Conservation (phyloP, 2,329 filamentous ascomycete genomes). For the Aspergillus cejpii region DNA sequence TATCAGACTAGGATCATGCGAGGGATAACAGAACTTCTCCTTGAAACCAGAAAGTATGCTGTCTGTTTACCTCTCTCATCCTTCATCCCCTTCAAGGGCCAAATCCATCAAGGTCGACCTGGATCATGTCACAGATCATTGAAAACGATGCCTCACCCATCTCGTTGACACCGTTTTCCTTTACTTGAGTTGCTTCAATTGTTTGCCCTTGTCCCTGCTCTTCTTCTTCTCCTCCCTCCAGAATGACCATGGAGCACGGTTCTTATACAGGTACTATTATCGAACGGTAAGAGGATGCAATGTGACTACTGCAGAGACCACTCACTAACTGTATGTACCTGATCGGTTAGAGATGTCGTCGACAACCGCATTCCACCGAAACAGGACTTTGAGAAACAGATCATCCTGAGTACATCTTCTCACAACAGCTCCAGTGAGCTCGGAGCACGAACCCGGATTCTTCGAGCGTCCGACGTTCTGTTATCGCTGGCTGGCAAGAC, state of each 20-base stretch:
- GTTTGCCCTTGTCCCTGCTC: not conserved
- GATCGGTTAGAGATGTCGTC: conserved; percentile 9
- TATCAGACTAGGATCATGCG: conserved; percentile 12
- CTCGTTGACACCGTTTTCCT: conserved; percentile 6
- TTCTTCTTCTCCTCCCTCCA: not conserved
- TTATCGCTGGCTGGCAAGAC: conserved; percentile 18
- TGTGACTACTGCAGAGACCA: conserved; percentile 1
- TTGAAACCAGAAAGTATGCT: conserved; percentile 22
- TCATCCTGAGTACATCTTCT: conserved; percentile 10
- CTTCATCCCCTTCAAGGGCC: conserved; percentile 7
- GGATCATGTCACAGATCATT: conserved; percentile 15
- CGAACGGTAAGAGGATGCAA: conserved; percentile 12
- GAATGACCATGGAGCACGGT: conserved; percentile 10
- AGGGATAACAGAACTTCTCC: conserved; percentile 15
- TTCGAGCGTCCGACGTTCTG: conserved; percentile 21
- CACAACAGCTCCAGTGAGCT: conserved; percentile 10
- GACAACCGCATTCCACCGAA: conserved; percentile 6
- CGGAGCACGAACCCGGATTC: conserved; percentile 15
- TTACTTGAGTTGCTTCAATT: conserved; percentile 2
- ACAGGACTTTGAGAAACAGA: conserved; percentile 17
- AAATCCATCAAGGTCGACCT: conserved; percentile 11
- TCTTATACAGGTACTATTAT: conserved; percentile 5
- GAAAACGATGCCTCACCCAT: conserved; percentile 23
- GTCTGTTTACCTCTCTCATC: conserved; percentile 13
- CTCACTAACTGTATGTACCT: conserved; percentile 2